phyloP scores from a whole-genome alignment of 768 basidiomycete genomes.

The Kwoniella bestiolae region DNA sequence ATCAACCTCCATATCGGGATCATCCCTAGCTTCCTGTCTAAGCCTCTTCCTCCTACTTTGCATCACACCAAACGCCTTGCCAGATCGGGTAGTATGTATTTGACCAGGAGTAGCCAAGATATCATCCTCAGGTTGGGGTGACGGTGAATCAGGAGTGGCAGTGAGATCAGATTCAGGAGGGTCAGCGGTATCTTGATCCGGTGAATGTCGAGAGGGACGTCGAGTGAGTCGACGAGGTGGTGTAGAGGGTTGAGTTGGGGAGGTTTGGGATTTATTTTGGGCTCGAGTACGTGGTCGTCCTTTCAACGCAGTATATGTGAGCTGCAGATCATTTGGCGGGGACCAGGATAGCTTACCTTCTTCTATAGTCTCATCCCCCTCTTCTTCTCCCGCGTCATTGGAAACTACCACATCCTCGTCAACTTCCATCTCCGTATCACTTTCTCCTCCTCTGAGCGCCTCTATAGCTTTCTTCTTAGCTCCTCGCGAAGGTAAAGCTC shows the following conservation, averaged over 20 bases:
- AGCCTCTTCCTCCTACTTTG: slow-evolving; percentile 57
- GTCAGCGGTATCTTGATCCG: slow-evolving; percentile 10
- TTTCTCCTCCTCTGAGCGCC: slow-evolving; percentile 38
- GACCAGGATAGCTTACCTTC: slow-evolving; percentile 14
- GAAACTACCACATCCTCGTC: slow-evolving; percentile 8
- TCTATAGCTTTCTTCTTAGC: slow-evolving; percentile 40
- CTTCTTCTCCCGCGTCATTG: slow-evolving; percentile 15
- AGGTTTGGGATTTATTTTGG: slow-evolving; percentile 5
- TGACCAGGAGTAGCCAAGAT: slow-evolving; percentile 18
- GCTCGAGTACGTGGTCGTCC: slow-evolving; percentile 9
- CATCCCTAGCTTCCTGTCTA: slow-evolving; percentile 60
- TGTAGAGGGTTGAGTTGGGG: slow-evolving; percentile 10
- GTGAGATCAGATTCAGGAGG: slow-evolving; percentile 14
- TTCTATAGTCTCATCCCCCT: slow-evolving; percentile 18
- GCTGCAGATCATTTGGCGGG: background rate
- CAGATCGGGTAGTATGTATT: slow-evolving; percentile 35
- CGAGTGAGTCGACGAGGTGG: slow-evolving; percentile 13
- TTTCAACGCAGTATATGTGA: slow-evolving; percentile 2
- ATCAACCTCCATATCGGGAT: slow-evolving; percentile 56
- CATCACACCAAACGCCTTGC: slow-evolving; percentile 41
- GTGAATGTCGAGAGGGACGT: slow-evolving; percentile 7
- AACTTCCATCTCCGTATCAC: slow-evolving; percentile 67
- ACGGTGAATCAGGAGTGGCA: slow-evolving; percentile 5
- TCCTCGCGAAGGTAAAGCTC: slow-evolving; percentile 30
- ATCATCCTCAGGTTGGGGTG: slow-evolving; percentile 14